These are phyloP conservation scores for Picochlorum costavermella DNA, from an alignment of 139 green algal genomes.

Conservation along the genomic window DNA sequence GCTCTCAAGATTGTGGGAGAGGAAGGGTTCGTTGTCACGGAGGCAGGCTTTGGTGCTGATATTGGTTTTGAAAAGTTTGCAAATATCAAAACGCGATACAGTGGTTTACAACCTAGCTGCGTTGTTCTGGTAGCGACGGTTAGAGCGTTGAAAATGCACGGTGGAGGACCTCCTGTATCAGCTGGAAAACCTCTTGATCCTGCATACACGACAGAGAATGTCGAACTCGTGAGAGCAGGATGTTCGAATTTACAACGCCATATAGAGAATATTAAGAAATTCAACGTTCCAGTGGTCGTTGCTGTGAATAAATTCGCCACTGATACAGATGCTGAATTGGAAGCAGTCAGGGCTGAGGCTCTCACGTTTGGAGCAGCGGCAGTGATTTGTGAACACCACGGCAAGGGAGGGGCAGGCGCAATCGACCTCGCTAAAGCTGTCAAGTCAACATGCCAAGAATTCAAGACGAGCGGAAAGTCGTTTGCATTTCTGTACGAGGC, in stretches of 20 bases:
- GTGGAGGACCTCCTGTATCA: slow-evolving; percentile 70
- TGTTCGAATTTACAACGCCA: slow-evolving; percentile 77
- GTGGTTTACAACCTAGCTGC: slow-evolving; percentile 56
- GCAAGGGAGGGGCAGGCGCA: slow-evolving; percentile 77
- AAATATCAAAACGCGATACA: slow-evolving; percentile 91
- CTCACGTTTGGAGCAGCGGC: slow-evolving; percentile 64
- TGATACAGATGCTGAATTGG: slow-evolving; percentile 79
- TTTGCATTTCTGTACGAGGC: slow-evolving; percentile 77
- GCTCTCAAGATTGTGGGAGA: slow-evolving; percentile 80
- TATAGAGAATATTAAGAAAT: slow-evolving; percentile 78
- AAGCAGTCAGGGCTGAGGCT: slow-evolving; percentile 39
- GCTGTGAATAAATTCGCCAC: slow-evolving; percentile 85
- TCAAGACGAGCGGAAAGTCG: background rate
- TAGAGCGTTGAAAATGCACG: slow-evolving; percentile 91
- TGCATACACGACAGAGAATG: slow-evolving; percentile 84
- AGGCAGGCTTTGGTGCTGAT: slow-evolving; percentile 96
- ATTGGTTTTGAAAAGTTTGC: slow-evolving; percentile 95
- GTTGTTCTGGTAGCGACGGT: slow-evolving; percentile 93
- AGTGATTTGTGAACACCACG: slow-evolving; percentile 84
- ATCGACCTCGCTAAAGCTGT: slow-evolving; percentile 79
- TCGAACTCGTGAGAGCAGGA: slow-evolving; percentile 70
- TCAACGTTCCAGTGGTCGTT: slow-evolving; percentile 89
- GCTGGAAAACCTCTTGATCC: slow-evolving; percentile 77
- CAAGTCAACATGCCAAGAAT: slow-evolving; percentile 50
- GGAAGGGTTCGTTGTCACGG: slow-evolving; percentile 88